A percentile compares a stretch with the other conserved stretches of the same genome.
Conservation (phyloP, 768 basidiomycete genomes). For the Tylopilus rubrobrunneus region DNA sequence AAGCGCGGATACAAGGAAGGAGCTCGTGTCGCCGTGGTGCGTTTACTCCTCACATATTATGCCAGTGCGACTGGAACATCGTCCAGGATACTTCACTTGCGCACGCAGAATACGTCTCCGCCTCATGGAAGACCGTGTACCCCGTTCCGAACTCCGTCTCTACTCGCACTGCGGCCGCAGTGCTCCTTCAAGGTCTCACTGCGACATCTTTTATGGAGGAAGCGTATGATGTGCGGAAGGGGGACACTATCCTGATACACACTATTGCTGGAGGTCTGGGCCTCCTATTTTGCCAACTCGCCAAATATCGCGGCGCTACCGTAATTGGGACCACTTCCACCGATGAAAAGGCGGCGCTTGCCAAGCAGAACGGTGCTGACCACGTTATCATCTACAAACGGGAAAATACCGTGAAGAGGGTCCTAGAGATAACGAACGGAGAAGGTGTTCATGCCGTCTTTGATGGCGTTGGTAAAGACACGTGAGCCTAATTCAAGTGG, state of each 20-base stretch:
- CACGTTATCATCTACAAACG: slow-evolving; percentile 81
- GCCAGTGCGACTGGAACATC: not conserved
- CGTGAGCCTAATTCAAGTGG: slow-evolving; percentile 44
- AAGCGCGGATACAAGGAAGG: slow-evolving; percentile 68
- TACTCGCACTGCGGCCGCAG: slow-evolving; percentile 61
- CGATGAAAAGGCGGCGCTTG: slow-evolving; percentile 75
- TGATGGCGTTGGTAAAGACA: slow-evolving; percentile 97
- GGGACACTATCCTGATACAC: slow-evolving; percentile 79
- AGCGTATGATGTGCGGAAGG: slow-evolving; percentile 77
- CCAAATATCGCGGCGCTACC: slow-evolving; percentile 70
- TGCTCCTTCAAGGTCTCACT: slow-evolving; percentile 74
- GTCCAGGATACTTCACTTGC: slow-evolving; percentile 43
- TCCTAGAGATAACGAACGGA: slow-evolving; percentile 71
- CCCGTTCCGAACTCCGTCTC: slow-evolving; percentile 64
- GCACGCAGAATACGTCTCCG: slow-evolving; percentile 70
- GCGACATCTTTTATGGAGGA: slow-evolving; percentile 76
- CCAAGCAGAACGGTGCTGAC: slow-evolving; percentile 74
- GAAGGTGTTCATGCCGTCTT: slow-evolving; percentile 83
- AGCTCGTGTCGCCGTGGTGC: slow-evolving; percentile 66
- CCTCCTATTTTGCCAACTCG: slow-evolving; percentile 62
- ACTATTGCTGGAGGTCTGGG: slow-evolving; percentile 92
- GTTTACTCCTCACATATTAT: slow-evolving; percentile 16
- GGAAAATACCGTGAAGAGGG: slow-evolving; percentile 71
- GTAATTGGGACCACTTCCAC: slow-evolving; percentile 95
- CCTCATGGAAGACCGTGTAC: slow-evolving; percentile 57